Evolutionary conservation across 2,329 filamentous ascomycete genomes (phyloP), one percentile per base, ranked within the genome.

Genomic region (Colletotrichum sp.): DNA sequence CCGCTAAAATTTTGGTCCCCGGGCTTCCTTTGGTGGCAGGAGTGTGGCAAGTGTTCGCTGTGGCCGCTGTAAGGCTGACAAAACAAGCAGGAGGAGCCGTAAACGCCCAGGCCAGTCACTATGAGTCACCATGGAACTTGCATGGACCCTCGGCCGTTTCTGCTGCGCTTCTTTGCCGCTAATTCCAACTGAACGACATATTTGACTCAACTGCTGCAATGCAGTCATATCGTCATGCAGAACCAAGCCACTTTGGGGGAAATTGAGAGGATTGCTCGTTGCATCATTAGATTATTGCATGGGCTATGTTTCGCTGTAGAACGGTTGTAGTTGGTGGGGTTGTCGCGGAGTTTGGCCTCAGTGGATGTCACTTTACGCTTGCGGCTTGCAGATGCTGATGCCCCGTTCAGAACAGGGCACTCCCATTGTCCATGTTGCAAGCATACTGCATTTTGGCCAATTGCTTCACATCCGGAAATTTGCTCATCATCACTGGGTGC

Each of bases 21-120:
- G 61, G 21, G 18, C 58, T 63, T 63, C 28, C 55, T 58, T 58
- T 38, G 7, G 28, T n/a, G 48, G 43, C 32, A 32, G 28, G 38
- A 26, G 71, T 68, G 75, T 77, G 72, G 75, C 75, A 58, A 77
- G 12, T 63, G 57, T 21, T 30, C 24, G 63, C 63, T 48, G 24
- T 48, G 36, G 30, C 60, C 72, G 26, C 71, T 77, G 60, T 68
- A 65, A 68, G 72, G 75, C 72, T 77, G 75, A 75, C 72, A 76
- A 77, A 75, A 66, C 65, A 69, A 55, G 58, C 18, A 75, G 60
- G n/a, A 48, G 15, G 32, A 30, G 55, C 36, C 24, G 13, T 28
- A 61, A 55, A 52, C n/a, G 69, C n/a, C 64, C 24, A 16, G 24
- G 43, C 28, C 72, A 48, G 30, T 76, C 74, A 76, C 60, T 76